Percentiles rank a stretch among this genome's conserved stretches.
These are phyloP conservation scores for Eucalyptus sp. DNA, from an alignment of 345 rosid species.

Conservation along the genomic window DNA sequence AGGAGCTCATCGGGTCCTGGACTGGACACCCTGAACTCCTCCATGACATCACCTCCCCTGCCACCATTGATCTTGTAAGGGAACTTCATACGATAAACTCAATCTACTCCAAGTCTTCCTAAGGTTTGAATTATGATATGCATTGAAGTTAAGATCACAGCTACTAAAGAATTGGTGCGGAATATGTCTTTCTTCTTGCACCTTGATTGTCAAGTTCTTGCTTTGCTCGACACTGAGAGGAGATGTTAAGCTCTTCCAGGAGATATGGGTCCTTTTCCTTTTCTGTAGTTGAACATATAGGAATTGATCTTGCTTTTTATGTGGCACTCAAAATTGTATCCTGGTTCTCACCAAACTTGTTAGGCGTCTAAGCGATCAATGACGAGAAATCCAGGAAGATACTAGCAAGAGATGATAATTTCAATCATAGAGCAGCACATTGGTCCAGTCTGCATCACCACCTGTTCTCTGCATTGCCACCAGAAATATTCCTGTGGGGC, in stretches of 20 bases:
- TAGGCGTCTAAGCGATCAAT: conserved; percentile 5
- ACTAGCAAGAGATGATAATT: conserved; percentile 48
- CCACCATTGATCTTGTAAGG: conserved; percentile 44
- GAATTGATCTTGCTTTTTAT: neutral
- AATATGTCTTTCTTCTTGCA: neutral
- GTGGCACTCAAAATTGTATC: neutral
- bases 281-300: neutral
- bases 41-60: conserved; percentile 33
- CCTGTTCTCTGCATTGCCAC: conserved; percentile 31
- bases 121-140: neutral
- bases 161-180: neutral
- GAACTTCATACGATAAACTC: neutral
- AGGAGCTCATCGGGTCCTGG: conserved; percentile 45
- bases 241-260: neutral
- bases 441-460: conserved; percentile 65
- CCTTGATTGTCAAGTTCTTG: neutral
- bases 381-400: conserved; percentile 16
- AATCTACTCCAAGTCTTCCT: neutral
- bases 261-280: neutral
- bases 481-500: conserved; percentile 49
- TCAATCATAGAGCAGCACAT: conserved; percentile 59
- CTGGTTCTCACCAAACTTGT: neutral
- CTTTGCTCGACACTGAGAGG: neutral
- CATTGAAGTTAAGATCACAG: neutral
- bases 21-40: conserved; percentile 32